Conservation (phyloP, 345 rosid genomes). For the Eucalyptus pauciflora region DNA sequence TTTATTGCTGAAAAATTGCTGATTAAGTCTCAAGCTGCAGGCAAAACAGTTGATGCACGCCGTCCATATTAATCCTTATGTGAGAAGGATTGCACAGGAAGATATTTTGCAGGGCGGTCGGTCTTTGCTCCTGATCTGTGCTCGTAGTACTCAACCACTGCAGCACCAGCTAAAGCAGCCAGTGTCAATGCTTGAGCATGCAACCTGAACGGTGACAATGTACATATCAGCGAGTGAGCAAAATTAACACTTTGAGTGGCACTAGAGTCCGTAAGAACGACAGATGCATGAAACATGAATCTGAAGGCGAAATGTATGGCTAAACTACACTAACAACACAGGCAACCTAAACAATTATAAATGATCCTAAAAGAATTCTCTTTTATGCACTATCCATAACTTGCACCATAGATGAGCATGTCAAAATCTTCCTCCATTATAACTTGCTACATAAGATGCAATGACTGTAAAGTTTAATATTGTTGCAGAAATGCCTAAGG, state of each 20-base stretch:
- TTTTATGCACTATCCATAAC: not conserved
- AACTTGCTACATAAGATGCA: not conserved
- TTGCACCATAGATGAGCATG: not conserved
- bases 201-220: constrained; percentile 32
- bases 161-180: constrained; percentile 92
- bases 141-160: constrained; percentile 74
- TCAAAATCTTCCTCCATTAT: not conserved
- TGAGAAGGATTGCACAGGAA: constrained; percentile 26
- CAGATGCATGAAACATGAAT: not conserved
- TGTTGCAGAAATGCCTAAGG: not conserved
- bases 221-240: not conserved
- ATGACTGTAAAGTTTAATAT: not conserved
- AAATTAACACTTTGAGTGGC: not conserved
- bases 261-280: not conserved
- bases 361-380: not conserved
- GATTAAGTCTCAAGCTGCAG: not conserved
- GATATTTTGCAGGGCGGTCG: constrained; percentile 32
- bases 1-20: not conserved
- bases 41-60: not conserved
- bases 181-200: constrained; percentile 90
- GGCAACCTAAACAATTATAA: not conserved
- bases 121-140: constrained; percentile 36
- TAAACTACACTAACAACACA: not conserved
- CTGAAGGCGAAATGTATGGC: not conserved
- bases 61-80: constrained; percentile 21